Evolutionary conservation across 192 early-diverging fungal species (phyloP), one percentile per base, ranked within the genome.

Genomic region (Entomortierella beljakovae): DNA sequence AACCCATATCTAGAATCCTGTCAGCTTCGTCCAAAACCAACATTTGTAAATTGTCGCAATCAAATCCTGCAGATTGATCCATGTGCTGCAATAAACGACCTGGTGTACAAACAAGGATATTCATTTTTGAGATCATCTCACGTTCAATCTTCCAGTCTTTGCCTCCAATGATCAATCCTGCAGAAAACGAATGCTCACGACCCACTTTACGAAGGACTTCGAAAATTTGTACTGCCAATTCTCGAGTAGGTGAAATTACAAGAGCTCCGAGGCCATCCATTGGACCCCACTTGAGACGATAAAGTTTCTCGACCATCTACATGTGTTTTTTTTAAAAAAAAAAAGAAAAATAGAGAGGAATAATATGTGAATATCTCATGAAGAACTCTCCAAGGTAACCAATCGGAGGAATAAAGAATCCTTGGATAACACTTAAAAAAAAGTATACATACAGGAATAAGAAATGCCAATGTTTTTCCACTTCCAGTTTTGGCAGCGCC

Each of bases 181-280:
- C 97, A n/a, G 96, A 97, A 74, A 95, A 89, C 18, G 84, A 80
- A 73, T 95, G 94, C 23, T 86, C 70, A 26, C 81, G 70, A 20
- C 94, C 94, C 53, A 95, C 86, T 58, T 90, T 92, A 51, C 88
- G 85, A 57, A 95, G 81, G 2, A 93, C 92, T 58, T 92, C 93
- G 71, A 99, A 99, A 31, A 98, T 98, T 85, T 99, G 97, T 37
- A 98, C 86, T 1, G 94, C 93, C 62, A 95, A 80, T 58, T 95
- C 94, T 33, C 94, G 89, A 23, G 94, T 95, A 10, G 94, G 94
- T 38, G 94, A 92, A 53, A 95, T 93, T 23, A 95, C 87, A 58
- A 95, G 61, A 2, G 93, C 94, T 2, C 94, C 94, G 7, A 95
- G 80, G 22, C 94, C 94, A 84, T 95, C 93, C 31, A 88, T 62